These are phyloP conservation scores for Tolypocladium tundrense DNA, from an alignment of 2,329 filamentous ascomycete genomes.

Conservation along the genomic window DNA sequence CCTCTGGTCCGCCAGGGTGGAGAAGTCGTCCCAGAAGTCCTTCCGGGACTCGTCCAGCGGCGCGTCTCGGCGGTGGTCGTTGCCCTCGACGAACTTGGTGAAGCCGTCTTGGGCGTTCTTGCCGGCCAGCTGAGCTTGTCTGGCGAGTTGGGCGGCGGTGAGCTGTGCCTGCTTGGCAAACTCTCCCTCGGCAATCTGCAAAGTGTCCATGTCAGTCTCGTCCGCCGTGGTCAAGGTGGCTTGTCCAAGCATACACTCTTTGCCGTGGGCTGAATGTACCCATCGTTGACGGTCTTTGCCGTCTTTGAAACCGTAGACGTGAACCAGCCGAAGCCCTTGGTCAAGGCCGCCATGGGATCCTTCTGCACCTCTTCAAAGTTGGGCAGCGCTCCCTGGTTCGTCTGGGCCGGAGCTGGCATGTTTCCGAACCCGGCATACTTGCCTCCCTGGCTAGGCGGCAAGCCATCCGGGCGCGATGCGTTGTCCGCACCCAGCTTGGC, in stretches of 20 bases:
- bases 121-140: conserved; percentile 58
- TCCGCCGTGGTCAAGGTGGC: background rate
- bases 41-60: conserved; percentile 56
- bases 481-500: conserved; percentile 77
- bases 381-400: conserved; percentile 40
- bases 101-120: conserved; percentile 70
- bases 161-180: conserved; percentile 57
- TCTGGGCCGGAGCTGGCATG: conserved; percentile 46
- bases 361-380: conserved; percentile 81
- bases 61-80: conserved; percentile 28
- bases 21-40: conserved; percentile 90
- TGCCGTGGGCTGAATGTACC: conserved; percentile 87
- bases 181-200: conserved; percentile 68
- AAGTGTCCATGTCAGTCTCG: conserved; percentile 11
- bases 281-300: conserved; percentile 82
- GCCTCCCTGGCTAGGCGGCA: conserved; percentile 83
- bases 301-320: conserved; percentile 78
- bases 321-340: conserved; percentile 93
- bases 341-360: conserved; percentile 79
- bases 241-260: conserved; percentile 14
- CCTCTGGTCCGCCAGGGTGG: conserved; percentile 52
- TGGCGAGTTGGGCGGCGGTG: conserved; percentile 55
- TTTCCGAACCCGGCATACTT: conserved; percentile 90
- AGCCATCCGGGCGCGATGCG: conserved; percentile 57
- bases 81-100: conserved; percentile 79